These are phyloP conservation scores for Psophocarpus tetragonolobus DNA, from an alignment of 306 rosid genomes.

Conservation along the genomic window DNA sequence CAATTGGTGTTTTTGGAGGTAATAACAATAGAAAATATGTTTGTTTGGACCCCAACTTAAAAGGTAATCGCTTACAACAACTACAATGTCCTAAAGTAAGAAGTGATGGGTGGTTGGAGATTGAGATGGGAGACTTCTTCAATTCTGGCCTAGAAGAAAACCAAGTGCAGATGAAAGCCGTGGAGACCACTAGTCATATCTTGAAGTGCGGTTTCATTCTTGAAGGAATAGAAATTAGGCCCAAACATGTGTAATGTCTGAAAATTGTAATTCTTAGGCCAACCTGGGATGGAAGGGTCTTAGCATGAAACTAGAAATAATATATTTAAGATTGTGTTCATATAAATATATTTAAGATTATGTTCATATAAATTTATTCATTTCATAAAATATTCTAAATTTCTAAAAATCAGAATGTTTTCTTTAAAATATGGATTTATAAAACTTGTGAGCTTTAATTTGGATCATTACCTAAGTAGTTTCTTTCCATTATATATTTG, in stretches of 20 bases:
- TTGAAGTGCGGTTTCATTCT: slow-evolving; percentile 49
- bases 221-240: neutral
- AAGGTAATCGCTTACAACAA: neutral
- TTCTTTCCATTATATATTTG: too few species aligned
- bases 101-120: slow-evolving; percentile 63
- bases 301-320: neutral
- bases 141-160: slow-evolving; percentile 40
- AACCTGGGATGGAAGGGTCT: too few species aligned
- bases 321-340: too few species aligned
- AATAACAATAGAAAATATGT: slow-evolving; percentile 8
- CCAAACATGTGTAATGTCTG: neutral
- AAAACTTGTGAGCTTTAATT: too few species aligned
- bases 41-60: neutral
- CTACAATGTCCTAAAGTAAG: slow-evolving; percentile 39
- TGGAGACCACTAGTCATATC: slow-evolving; percentile 30
- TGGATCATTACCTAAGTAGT: too few species aligned
- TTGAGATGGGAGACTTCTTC: slow-evolving; percentile 64
- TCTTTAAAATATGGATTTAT: too few species aligned
- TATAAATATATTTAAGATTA: too few species aligned
- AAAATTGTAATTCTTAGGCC: neutral
- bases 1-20: slow-evolving; percentile 33
- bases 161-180: slow-evolving; percentile 46
- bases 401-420: too few species aligned
- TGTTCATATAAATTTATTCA: too few species aligned
- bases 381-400: too few species aligned